Conservation (phyloP, 768 basidiomycete species). For the Lactarius indigo region DNA sequence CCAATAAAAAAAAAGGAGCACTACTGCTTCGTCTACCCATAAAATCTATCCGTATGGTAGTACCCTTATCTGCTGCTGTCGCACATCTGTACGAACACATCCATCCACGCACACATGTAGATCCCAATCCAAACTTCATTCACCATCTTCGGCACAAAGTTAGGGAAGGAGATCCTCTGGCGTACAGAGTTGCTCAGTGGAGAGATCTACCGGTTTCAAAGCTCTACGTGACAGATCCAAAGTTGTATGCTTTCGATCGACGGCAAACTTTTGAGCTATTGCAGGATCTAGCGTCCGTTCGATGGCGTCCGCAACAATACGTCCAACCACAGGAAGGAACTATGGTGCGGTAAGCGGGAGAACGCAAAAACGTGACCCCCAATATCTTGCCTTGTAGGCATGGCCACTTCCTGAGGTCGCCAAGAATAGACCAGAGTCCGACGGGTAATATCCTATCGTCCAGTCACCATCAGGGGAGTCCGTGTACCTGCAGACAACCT, state of each 20-base stretch:
- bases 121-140: neutral
- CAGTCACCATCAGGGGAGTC: constrained; percentile 86
- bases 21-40: neutral
- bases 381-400: constrained; percentile 64
- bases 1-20: neutral
- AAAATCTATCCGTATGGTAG: neutral
- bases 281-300: constrained; percentile 55
- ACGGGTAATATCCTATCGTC: constrained; percentile 75
- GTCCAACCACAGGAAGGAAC: constrained; percentile 86
- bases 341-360: constrained; percentile 32
- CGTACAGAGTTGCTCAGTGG: constrained; percentile 10
- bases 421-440: constrained; percentile 58
- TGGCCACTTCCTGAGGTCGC: constrained; percentile 91
- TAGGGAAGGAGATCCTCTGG: constrained; percentile 22
- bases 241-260: constrained; percentile 42
- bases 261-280: constrained; percentile 58
- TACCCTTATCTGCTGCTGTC: neutral
- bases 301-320: constrained; percentile 69
- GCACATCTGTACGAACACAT: constrained; percentile 13
- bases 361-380: neutral
- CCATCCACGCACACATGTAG: neutral
- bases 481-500: constrained; percentile 61
- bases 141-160: constrained; percentile 27
- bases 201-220: constrained; percentile 1
- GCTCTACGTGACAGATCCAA: constrained; percentile 35